Evolutionary conservation across 108 stramenopile species (phyloP), one percentile per base, ranked within the genome.

Genomic region (Hondaea fermentalgiana): DNA sequence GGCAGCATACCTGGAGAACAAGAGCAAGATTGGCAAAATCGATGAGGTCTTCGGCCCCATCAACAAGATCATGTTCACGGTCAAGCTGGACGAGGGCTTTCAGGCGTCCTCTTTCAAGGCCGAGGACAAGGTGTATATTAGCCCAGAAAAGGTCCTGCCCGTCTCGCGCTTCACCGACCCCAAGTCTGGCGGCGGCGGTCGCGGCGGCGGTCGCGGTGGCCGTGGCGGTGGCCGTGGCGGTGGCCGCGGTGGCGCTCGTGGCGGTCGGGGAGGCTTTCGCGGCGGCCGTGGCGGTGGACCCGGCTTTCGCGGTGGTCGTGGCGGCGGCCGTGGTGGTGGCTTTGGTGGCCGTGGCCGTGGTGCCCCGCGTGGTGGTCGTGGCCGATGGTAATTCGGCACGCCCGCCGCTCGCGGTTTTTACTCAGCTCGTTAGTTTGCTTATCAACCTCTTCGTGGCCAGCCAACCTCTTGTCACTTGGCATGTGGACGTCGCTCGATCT

Each of bases 41-140:
- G 98, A 99, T 90, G 98, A 99, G 90, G 97, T 99, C 87, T 94
- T 99, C 47, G 98, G 98, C 6, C 97, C 97, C 72, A 94, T 97
- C 23, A 91, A 97, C 87, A 92, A 97, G 69, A 94, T 97, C 17
- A 97, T 96, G 93, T 97, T 99, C 90, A 98, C 98, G 12, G 91
- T 99, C 87, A 99, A 99, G 90, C 96, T 97, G 92, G 98, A 99
- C 91, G 92, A 96, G 4, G 98, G 98, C 51, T 94, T 98, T 16
- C 90, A 94, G 83, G 95, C 96, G 43, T 95, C 95, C 87, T 96
- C 96, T 71, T 98, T 97, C 92, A 93, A 97, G 92, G 92, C 90
- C 49, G 96, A 97, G 12, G 97, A 98, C 94, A 87, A 95, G 58
- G 91, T 99, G 10, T 99, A 93, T 88, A 93, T 99, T 90, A 96